Percentiles rank a stretch among this genome's conserved stretches.
phyloP scores from a whole-genome alignment of 345 rosid species.

The Theobroma cacao region DNA sequence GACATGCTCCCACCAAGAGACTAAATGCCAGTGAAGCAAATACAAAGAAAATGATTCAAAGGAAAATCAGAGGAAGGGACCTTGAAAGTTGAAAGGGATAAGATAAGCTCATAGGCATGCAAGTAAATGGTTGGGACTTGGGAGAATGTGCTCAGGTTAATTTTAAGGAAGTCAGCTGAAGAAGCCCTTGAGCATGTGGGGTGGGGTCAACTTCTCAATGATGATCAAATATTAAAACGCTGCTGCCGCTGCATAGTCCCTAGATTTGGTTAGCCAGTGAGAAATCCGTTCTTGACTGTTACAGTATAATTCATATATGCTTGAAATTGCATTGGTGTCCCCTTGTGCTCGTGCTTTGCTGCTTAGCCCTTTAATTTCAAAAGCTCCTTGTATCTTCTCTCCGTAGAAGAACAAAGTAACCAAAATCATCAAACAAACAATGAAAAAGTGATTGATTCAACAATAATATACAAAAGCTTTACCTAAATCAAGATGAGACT shows the following conservation, averaged over 20 bases:
- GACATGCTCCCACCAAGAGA: slow-evolving; percentile 4
- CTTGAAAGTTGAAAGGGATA: not conserved
- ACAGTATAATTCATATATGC: not conserved
- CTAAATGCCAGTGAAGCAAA: slow-evolving; percentile 13
- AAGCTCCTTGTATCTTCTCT: no score
- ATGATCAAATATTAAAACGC: not conserved
- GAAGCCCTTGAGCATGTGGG: slow-evolving; percentile 27
- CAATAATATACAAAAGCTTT: no score
- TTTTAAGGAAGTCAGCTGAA: not conserved
- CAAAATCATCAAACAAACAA: no score
- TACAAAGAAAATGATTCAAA: not conserved
- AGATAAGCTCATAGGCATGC: slow-evolving; percentile 1
- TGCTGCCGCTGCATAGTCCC: not conserved
- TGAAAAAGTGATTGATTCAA: no score
- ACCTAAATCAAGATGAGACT: no score
- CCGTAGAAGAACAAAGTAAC: no score
- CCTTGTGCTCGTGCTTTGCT: no score
- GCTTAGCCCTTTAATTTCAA: no score
- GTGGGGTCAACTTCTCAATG: slow-evolving; percentile 18
- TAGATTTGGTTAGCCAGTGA: not conserved
- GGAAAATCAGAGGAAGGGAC: not conserved
- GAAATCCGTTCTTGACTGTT: not conserved
- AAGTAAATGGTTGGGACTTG: not conserved
- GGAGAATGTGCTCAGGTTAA: slow-evolving; percentile 22
- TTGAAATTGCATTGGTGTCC: not conserved